Percentiles rank a stretch among this genome's conserved stretches.
Evolutionary conservation across 208 protist genomes (phyloP).

Genomic region (Leishmania aethiopica): DNA sequence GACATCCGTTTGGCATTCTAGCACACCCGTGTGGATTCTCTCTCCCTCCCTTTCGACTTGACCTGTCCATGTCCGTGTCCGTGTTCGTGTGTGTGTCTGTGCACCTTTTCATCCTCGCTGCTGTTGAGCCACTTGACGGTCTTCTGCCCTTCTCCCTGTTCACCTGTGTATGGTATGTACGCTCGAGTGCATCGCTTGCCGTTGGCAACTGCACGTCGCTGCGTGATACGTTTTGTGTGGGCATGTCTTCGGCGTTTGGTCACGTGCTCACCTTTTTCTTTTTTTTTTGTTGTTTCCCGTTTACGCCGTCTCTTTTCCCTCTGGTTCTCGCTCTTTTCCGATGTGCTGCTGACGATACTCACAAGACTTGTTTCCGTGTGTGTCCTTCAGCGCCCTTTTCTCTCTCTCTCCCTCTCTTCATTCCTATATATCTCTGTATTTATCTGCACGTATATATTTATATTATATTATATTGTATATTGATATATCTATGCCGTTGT

Average conservation of each 20-base stretch:
- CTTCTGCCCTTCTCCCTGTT: neutral
- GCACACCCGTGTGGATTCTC: neutral
- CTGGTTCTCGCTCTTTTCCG: neutral
- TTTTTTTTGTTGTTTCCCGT: neutral
- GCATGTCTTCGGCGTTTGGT: no score
- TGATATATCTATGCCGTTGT: neutral
- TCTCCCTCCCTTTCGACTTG: neutral
- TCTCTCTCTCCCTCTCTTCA: neutral
- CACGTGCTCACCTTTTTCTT: neutral
- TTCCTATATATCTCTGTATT: neutral
- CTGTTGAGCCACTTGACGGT: neutral
- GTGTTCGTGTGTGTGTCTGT: neutral
- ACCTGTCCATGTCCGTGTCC: neutral
- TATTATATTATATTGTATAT: neutral
- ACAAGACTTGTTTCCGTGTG: neutral
- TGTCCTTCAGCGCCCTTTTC: neutral
- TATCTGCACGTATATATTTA: neutral
- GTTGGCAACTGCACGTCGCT: neutral
- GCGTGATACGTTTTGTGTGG: neutral
- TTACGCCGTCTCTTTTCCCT: neutral
- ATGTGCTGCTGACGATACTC: neutral
- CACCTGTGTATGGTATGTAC: neutral
- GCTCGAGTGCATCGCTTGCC: neutral
- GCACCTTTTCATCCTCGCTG: no score
- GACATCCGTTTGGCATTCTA: neutral